Conservation (phyloP, 768 basidiomycete genomes). For the Lentinula lateritia region DNA sequence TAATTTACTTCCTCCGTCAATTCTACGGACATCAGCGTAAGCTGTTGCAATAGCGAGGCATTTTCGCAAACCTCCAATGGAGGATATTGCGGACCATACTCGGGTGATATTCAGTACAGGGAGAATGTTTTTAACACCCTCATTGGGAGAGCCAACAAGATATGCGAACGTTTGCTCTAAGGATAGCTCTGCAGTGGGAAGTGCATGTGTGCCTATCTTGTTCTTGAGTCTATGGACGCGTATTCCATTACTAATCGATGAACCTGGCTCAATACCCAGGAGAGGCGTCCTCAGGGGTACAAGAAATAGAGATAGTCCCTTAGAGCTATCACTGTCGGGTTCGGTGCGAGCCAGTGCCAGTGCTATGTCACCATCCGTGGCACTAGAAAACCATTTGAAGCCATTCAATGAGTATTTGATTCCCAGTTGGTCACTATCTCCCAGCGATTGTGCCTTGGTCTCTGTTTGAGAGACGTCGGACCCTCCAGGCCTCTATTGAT, state of each 20-base stretch:
- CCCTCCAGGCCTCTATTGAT: slow-evolving; percentile 55
- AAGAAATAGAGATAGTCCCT: slow-evolving; percentile 69
- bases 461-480: slow-evolving; percentile 75
- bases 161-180: slow-evolving; percentile 56
- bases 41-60: slow-evolving; percentile 61
- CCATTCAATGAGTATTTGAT: slow-evolving; percentile 56
- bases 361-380: slow-evolving; percentile 69
- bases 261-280: slow-evolving; percentile 34
- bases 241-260: slow-evolving; percentile 58
- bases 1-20: slow-evolving; percentile 44
- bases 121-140: slow-evolving; percentile 63
- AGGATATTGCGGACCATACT: slow-evolving; percentile 49
- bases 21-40: slow-evolving; percentile 54
- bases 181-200: slow-evolving; percentile 74
- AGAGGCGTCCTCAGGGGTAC: slow-evolving; percentile 60
- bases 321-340: slow-evolving; percentile 45
- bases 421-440: slow-evolving; percentile 33
- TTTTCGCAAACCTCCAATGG: slow-evolving; percentile 53
- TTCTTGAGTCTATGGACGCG: slow-evolving; percentile 70
- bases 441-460: slow-evolving; percentile 45
- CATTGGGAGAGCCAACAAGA: slow-evolving; percentile 50
- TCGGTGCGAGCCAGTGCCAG: slow-evolving; percentile 75
- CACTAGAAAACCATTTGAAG: slow-evolving; percentile 84
- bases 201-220: slow-evolving; percentile 68
- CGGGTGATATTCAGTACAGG: slow-evolving; percentile 78